Evolutionary conservation across 169 alveolate genomes (phyloP).

Genomic region (Cystoisospora suis): DNA sequence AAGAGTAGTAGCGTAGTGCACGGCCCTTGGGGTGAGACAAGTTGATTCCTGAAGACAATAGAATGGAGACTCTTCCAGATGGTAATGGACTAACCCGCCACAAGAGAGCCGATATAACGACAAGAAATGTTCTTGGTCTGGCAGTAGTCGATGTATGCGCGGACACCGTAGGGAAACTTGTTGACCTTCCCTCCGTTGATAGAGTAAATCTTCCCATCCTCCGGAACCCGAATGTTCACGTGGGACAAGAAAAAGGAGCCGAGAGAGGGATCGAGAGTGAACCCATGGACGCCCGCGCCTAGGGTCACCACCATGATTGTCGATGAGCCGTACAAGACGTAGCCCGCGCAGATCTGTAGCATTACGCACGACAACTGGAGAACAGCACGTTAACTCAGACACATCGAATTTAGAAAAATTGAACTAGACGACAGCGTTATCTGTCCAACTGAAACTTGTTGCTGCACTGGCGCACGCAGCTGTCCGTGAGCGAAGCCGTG

Average conservation of each 20-base stretch:
- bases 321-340: constrained; percentile 75
- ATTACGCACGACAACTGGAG: too few species aligned
- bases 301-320: constrained; percentile 60
- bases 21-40: too few species aligned
- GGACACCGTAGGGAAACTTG: constrained; percentile 62
- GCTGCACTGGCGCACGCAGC: too few species aligned
- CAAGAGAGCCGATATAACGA: constrained; percentile 75
- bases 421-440: too few species aligned
- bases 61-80: too few species aligned
- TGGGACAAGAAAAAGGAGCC: constrained; percentile 74
- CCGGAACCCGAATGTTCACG: constrained; percentile 67
- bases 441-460: too few species aligned
- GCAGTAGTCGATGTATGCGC: constrained; percentile 45
- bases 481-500: too few species aligned
- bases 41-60: too few species aligned
- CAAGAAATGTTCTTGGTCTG: constrained; percentile 35
- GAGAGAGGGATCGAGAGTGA: constrained; percentile 73
- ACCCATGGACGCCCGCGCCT: constrained; percentile 73
- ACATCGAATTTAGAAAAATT: too few species aligned
- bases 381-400: too few species aligned
- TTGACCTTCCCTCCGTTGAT: constrained; percentile 73
- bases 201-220: constrained; percentile 52
- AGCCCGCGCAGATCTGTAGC: constrained; percentile 73
- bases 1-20: too few species aligned
- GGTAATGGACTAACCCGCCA: constrained; percentile 56